Evolutionary conservation across 2,329 filamentous ascomycete genomes (phyloP).

Genomic region (Fusarium annulatum): DNA sequence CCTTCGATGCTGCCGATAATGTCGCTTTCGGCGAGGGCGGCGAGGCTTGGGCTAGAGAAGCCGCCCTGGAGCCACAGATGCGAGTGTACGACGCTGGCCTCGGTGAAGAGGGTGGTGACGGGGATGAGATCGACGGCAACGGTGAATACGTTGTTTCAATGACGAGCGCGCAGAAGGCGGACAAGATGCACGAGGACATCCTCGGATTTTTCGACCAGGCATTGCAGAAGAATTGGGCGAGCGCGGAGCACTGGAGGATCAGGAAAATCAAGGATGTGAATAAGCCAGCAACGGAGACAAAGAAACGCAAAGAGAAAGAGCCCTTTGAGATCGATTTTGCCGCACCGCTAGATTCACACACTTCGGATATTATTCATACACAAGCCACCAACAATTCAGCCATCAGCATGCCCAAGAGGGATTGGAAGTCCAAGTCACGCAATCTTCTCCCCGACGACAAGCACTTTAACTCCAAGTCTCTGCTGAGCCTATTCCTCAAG

Average conservation of each 20-base stretch:
- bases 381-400: slow-evolving; percentile 81
- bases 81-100: slow-evolving; percentile 76
- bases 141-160: slow-evolving; percentile 85
- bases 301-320: slow-evolving; percentile 92
- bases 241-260: slow-evolving; percentile 99
- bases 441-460: slow-evolving; percentile 97
- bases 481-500: slow-evolving; percentile 92
- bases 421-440: slow-evolving; percentile 93
- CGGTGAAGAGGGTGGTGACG: slow-evolving; percentile 64
- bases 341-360: slow-evolving; percentile 74
- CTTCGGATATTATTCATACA: slow-evolving; percentile 84
- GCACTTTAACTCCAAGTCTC: slow-evolving; percentile 93
- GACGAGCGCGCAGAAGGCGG: slow-evolving; percentile 71
- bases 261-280: slow-evolving; percentile 85
- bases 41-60: slow-evolving; percentile 93
- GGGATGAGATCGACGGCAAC: slow-evolving; percentile 61
- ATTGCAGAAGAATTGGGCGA: slow-evolving; percentile 96
- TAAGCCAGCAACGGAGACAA: slow-evolving; percentile 70
- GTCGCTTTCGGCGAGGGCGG: slow-evolving; percentile 94
- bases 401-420: slow-evolving; percentile 89
- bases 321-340: slow-evolving; percentile 94
- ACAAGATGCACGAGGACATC: slow-evolving; percentile 88
- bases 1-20: slow-evolving; percentile 76
- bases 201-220: slow-evolving; percentile 98
- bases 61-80: slow-evolving; percentile 86